phyloP scores from a whole-genome alignment of 345 rosid species.

The Noccaea bulbosa region DNA sequence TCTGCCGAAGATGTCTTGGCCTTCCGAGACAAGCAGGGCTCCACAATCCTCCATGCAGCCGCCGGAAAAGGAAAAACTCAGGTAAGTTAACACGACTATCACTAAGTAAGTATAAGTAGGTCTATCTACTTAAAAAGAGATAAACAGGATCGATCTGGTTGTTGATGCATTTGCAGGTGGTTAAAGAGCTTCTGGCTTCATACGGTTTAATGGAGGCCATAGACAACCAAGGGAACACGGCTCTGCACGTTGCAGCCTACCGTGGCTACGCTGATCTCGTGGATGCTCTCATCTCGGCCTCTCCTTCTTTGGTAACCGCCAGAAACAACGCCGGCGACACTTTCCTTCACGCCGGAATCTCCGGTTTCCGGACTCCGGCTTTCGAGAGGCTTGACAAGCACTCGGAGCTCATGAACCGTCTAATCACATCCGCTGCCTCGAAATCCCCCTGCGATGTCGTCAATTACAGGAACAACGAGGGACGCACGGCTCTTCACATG shows the following conservation, averaged over 20 bases:
- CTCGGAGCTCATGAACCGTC: conserved; percentile 65
- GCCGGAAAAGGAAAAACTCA: conserved; percentile 82
- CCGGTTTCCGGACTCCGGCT: conserved; percentile 76
- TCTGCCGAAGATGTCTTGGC: conserved; percentile 52
- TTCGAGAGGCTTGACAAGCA: conserved; percentile 80
- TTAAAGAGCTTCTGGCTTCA: conserved; percentile 58
- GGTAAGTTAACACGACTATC: conserved; percentile 57
- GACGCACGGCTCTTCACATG: conserved; percentile 83
- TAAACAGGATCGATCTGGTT: neutral
- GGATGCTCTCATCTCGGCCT: conserved; percentile 57
- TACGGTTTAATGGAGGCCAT: conserved; percentile 52
- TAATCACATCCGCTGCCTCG: conserved; percentile 50
- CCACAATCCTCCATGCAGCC: conserved; percentile 90
- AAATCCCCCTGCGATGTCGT: conserved; percentile 48
- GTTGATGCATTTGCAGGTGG: conserved; percentile 53
- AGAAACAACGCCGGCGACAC: conserved; percentile 75
- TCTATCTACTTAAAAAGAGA: neutral
- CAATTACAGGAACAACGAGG: conserved; percentile 62
- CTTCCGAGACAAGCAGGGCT: conserved; percentile 74
- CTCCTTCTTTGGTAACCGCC: conserved; percentile 55
- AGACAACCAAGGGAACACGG: conserved; percentile 74
- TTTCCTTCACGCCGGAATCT: conserved; percentile 75
- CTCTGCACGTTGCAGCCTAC: conserved; percentile 73
- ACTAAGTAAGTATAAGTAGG: too few species aligned
- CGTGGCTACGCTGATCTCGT: conserved; percentile 71